A percentile compares a stretch with the other conserved stretches of the same genome.
These are phyloP conservation scores for Quercus gilva DNA, from an alignment of 306 rosid genomes.

Conservation along the genomic window DNA sequence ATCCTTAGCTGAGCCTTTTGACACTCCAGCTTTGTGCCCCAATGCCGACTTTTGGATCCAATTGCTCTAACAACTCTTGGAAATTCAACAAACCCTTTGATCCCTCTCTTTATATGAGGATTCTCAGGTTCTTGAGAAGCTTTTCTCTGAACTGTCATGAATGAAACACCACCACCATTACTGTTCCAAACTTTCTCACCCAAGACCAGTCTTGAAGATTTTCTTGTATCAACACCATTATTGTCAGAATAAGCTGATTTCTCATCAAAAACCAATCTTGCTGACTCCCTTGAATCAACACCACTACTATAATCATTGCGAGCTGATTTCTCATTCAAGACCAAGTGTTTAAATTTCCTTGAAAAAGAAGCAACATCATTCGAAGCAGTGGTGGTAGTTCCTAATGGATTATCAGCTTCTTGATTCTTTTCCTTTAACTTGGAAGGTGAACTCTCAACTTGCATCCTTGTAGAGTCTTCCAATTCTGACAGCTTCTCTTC, in stretches of 20 bases:
- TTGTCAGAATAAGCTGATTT: constrained; percentile 1
- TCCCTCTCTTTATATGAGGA: constrained; percentile 58
- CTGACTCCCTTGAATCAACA: constrained; percentile 9
- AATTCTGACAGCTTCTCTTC: constrained; percentile 41
- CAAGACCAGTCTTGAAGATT: constrained; percentile 1
- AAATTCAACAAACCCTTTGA: constrained; percentile 64
- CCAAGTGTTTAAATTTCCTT: constrained; percentile 17
- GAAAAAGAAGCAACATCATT: constrained; percentile 3
- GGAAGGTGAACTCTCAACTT: constrained; percentile 6
- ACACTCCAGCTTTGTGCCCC: constrained; percentile 57
- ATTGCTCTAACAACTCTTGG: constrained; percentile 48
- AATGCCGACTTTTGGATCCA: constrained; percentile 45
- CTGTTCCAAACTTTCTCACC: constrained; percentile 4
- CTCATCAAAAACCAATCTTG: neutral
- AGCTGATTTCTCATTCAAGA: constrained; percentile 8
- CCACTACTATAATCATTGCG: neutral
- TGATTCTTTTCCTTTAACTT: constrained; percentile 5
- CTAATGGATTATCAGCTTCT: neutral
- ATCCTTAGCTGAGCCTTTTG: constrained; percentile 55
- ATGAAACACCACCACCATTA: constrained; percentile 14
- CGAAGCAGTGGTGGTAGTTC: neutral
- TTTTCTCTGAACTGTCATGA: constrained; percentile 17
- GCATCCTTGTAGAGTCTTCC: constrained; percentile 10
- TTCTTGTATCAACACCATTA: neutral
- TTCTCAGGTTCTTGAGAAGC: constrained; percentile 45